phyloP scores from a whole-genome alignment of 2,329 filamentous ascomycete genomes.

The Truncatella angustata region DNA sequence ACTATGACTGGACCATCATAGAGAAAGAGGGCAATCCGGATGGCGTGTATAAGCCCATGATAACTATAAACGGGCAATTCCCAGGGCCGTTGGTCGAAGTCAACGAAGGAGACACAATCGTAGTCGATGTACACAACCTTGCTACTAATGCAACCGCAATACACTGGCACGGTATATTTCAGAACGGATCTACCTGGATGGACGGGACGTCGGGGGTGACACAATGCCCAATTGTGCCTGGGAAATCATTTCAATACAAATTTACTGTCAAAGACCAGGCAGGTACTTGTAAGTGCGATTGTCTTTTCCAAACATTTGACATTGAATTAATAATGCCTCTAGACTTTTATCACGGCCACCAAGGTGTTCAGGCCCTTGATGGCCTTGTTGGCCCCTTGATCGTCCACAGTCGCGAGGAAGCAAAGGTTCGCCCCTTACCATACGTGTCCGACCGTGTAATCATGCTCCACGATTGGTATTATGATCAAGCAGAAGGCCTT shows the following conservation, averaged over 20 bases:
- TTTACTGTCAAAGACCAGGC: conserved; percentile 57
- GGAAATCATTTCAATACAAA: conserved; percentile 62
- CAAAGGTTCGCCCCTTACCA: conserved; percentile 45
- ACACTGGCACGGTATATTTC: conserved; percentile 77
- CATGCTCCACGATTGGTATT: conserved; percentile 70
- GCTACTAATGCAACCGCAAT: conserved; percentile 65
- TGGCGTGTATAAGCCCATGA: conserved; percentile 55
- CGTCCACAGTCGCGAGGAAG: conserved; percentile 56
- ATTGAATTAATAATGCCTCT: not conserved
- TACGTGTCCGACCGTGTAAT: conserved; percentile 59
- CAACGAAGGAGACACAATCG: conserved; percentile 69
- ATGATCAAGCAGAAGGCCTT: conserved; percentile 45
- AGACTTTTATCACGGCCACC: conserved; percentile 48
- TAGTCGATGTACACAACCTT: conserved; percentile 68
- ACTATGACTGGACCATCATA: conserved; percentile 59
- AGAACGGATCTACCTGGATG: conserved; percentile 73
- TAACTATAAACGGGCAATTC: conserved; percentile 73
- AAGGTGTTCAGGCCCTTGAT: conserved; percentile 61
- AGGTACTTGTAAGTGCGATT: conserved; percentile 36
- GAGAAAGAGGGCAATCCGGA: conserved; percentile 61
- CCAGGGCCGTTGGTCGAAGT: conserved; percentile 71
- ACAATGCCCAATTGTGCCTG: conserved; percentile 66
- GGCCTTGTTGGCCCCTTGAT: conserved; percentile 66
- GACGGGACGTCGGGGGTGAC: conserved; percentile 69
- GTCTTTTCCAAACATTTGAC: too few species aligned